phyloP scores from a whole-genome alignment of 78 protist species.

The Chrysochromulina tobinii region DNA sequence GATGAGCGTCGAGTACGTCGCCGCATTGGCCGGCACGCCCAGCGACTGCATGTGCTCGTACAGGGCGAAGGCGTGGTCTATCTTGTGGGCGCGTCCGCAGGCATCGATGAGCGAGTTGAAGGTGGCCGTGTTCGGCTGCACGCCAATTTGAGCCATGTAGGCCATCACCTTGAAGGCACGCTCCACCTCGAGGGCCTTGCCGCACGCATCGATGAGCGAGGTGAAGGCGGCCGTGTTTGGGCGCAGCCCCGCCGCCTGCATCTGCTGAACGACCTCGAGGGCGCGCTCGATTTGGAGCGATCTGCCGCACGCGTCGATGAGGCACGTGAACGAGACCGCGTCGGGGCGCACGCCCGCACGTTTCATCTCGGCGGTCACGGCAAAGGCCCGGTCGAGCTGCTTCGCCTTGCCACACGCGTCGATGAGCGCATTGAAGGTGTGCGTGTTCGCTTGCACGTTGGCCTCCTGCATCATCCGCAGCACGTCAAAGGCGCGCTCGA shows the following conservation, averaged over 20 bases:
- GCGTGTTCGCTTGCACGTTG: neutral
- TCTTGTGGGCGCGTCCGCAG: neutral
- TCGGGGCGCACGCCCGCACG: neutral
- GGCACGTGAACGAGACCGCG: neutral
- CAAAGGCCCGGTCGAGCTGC: neutral
- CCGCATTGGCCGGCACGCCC: neutral
- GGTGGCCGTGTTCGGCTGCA: neutral
- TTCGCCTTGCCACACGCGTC: neutral
- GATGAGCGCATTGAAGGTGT: neutral
- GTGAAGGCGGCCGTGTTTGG: neutral
- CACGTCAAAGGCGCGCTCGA: slow-evolving; percentile 3
- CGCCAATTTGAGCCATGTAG: neutral
- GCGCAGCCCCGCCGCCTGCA: neutral
- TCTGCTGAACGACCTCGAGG: neutral
- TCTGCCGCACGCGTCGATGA: slow-evolving; percentile 12
- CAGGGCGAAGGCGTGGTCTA: neutral
- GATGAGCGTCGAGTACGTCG: neutral
- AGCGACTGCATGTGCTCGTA: neutral
- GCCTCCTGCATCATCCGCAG: neutral
- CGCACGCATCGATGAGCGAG: neutral
- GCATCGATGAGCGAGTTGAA: neutral
- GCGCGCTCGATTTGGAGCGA: neutral
- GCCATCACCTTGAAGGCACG: neutral
- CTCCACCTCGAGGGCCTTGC: too few species aligned
- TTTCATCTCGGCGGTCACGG: neutral